These are phyloP conservation scores for Veloboletus limbatus DNA, from an alignment of 1,284 basidiomycete species.

Conservation along the genomic window DNA sequence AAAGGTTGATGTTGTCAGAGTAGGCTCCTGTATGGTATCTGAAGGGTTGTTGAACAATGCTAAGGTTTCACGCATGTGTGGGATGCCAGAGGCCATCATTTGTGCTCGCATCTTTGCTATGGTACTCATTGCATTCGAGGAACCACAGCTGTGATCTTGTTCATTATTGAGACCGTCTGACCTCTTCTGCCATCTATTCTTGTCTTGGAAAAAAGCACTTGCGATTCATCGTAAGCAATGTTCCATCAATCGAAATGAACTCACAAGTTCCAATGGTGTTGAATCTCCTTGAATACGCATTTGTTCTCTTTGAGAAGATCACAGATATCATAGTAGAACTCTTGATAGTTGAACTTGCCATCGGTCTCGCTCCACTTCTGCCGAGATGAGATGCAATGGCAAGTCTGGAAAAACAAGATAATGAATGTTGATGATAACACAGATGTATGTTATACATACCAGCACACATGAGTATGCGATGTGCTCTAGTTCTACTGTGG, in stretches of 20 bases:
- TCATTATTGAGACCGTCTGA: too few species aligned
- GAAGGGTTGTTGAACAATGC: too few species aligned
- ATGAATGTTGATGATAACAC: background rate
- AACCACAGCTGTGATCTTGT: too few species aligned
- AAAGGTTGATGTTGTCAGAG: too few species aligned
- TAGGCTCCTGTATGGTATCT: too few species aligned
- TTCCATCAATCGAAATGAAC: background rate
- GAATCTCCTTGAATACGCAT: background rate
- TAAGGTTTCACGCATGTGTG: too few species aligned
- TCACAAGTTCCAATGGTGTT: background rate
- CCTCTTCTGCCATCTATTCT: too few species aligned
- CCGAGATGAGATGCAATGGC: background rate
- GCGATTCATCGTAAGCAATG: background rate
- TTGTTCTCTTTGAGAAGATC: background rate
- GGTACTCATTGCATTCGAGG: background rate
- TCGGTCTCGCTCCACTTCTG: background rate
- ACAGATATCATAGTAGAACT: background rate
- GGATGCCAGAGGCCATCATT: too few species aligned
- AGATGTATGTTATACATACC: too few species aligned
- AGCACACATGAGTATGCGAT: background rate
- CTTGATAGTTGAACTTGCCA: background rate
- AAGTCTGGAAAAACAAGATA: background rate
- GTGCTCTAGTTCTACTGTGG: background rate
- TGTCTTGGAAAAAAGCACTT: background rate
- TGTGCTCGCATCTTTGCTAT: background rate